Base-by-base conservation (phyloP, 257 asterid species). In the Nicotiana attenuata region DNA sequence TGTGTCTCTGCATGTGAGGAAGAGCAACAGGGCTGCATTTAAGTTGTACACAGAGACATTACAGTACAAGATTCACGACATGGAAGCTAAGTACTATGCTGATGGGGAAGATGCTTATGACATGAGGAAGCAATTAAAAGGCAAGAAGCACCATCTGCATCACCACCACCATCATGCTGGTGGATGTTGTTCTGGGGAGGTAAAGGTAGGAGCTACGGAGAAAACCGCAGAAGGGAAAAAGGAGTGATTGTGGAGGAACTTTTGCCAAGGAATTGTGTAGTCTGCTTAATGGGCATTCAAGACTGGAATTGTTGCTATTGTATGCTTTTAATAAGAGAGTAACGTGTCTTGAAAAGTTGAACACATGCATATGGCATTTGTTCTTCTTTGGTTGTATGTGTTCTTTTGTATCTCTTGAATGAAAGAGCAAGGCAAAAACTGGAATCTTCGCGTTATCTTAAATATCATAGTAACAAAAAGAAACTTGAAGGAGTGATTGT, bases 91-190 rank as follows among this genome's bases (percentile, higher is more conserved):
- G 82, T 96, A 96, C 83, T 96, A 96, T 77, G 98, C 99, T 1
- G 98, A 96, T 82, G 98, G 99, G 17, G 99, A 96, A 83, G 99
- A 96, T 87, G 99, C 99, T 33, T 96, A 94, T 82, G 99, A 94
- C 84, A 96, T 96, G 99, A 90, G 97, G 84, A 96, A 96, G 87
- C 92, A 91, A 81, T 85, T 96, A 88, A 94, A 92, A 87, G 97
- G 93, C 66, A 91, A 82, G 90, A 91, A 89, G 93, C 92, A 88
- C 3, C 88, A 82, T 22, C 90, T 85, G 2, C 93, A 88, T 19
- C 92, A 90, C 56, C 94, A 90, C 76, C 97, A 92, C 84, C 97
- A 91, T 61, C 94, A 91, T 56, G 92, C 93, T 65, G 99, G 97
- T 65, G 97, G 97, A 15, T 94, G 98, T 84, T 96, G 98, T 89